Evolutionary conservation across 495 filamentous ascomycete genomes (phyloP), one percentile per base, ranked within the genome.

Genomic region (Aspergillus cristatus): DNA sequence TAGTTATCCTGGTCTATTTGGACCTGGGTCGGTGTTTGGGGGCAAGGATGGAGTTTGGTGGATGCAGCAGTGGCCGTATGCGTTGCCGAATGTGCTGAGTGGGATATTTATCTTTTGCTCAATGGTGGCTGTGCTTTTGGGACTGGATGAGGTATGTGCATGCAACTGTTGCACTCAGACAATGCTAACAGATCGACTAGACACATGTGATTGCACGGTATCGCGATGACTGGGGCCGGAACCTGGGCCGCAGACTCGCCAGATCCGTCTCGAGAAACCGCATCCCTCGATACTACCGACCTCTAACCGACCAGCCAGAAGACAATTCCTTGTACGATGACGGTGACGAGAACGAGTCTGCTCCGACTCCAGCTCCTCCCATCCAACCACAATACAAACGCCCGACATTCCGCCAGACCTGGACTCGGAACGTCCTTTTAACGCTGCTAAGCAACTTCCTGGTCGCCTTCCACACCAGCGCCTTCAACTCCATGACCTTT

Each of bases 401-500:
- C 26, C 55, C 75, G 14, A 53, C 70, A 7, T 75, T 81, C 57
- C 62, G 67, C 13, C 59, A 63, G 14, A 79, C 84, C 22, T 82
- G 75, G 62, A 81, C 80, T 0, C 62, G 60, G 12, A 78, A 80
- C 31, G 69, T 86, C 6, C 41, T 79, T 14, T 54, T 71, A 6
- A 81, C 81, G 0, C 58, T 87, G 1, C 47, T 83, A 24, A 67
- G 71, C 3, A 79, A 86, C 24, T 75, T 72, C 28, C 64, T 86
- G 7, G 64, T 89, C 12, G 74, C 78, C n/a, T 67, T 84, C 44
- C 84, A 90, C 54, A 77, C 80, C 24, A 74, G 78, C 25, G 78
- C 83, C 6, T 90, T 84, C 67, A 82, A 80, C 57, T 71, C 79
- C 32, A 68, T 88, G 47, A 81, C 81, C 32, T 83, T 81, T 34